phyloP scores from a whole-genome alignment of 2,329 filamentous ascomycete species.

The Xylaria sp. region DNA sequence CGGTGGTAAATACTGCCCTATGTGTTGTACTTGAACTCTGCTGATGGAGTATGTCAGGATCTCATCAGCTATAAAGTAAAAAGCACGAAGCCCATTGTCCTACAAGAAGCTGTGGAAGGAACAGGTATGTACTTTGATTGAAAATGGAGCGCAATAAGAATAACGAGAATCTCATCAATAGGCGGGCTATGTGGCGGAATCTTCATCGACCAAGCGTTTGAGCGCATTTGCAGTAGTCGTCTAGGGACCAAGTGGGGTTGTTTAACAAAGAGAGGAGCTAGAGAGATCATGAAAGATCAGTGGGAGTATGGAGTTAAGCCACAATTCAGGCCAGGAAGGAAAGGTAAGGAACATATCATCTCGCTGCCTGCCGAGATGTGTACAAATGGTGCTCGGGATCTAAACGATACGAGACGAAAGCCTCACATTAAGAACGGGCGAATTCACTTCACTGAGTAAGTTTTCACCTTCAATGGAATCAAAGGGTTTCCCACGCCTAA shows the following conservation, averaged over 20 bases:
- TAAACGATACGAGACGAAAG: background rate
- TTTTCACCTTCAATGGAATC: no score
- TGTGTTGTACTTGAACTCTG: background rate
- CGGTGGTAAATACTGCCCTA: slow-evolving; percentile 37
- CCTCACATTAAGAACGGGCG: background rate
- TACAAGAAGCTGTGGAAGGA: background rate
- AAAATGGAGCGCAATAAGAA: no score
- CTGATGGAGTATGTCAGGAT: background rate
- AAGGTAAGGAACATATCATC: background rate
- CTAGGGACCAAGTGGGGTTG: background rate
- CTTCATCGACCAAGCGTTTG: background rate
- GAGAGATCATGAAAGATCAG: background rate
- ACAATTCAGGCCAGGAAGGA: background rate
- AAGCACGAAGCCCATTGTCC: background rate
- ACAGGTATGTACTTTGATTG: background rate
- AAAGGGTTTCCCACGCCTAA: background rate
- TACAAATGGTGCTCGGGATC: no score
- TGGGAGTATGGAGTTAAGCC: slow-evolving; percentile 12
- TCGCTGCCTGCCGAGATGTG: background rate
- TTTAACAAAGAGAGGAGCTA: background rate
- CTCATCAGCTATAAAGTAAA: background rate
- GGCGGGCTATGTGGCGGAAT: background rate
- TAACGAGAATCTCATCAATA: background rate
- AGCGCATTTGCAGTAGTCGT: background rate
- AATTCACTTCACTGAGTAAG: background rate